These are phyloP conservation scores for Tilletia walkeri DNA, from an alignment of 1,284 basidiomycete genomes.

Conservation along the genomic window DNA sequence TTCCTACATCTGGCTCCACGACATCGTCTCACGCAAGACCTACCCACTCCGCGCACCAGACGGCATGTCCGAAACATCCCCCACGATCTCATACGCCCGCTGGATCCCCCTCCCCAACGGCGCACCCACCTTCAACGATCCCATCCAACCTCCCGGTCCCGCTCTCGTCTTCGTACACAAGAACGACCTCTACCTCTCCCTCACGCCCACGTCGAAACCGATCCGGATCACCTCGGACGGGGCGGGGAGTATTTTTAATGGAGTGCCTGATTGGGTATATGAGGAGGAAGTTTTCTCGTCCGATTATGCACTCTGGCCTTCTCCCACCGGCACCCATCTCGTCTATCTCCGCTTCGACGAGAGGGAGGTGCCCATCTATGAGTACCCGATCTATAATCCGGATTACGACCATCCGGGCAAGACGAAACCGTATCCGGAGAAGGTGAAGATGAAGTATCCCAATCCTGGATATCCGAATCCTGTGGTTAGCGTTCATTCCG, in stretches of 20 bases:
- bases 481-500: slow-evolving; percentile 73
- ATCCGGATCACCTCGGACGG: slow-evolving; percentile 80
- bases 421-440: slow-evolving; percentile 39
- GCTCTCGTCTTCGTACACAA: slow-evolving; percentile 37
- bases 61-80: slow-evolving; percentile 32
- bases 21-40: slow-evolving; percentile 66
- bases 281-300: slow-evolving; percentile 64
- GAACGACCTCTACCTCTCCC: slow-evolving; percentile 39
- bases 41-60: slow-evolving; percentile 59
- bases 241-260: slow-evolving; percentile 81
- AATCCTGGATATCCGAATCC: slow-evolving; percentile 87
- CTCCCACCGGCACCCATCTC: slow-evolving; percentile 74
- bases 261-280: slow-evolving; percentile 77
- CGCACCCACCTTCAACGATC: slow-evolving; percentile 8
- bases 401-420: slow-evolving; percentile 29
- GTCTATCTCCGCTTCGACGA: slow-evolving; percentile 87
- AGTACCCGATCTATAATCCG: slow-evolving; percentile 81
- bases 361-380: slow-evolving; percentile 77
- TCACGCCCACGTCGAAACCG: slow-evolving; percentile 54
- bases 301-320: slow-evolving; percentile 85
- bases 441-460: slow-evolving; percentile 56
- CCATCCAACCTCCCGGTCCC: slow-evolving; percentile 9
- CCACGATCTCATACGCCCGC: slow-evolving; percentile 21
- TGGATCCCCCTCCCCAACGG: slow-evolving; percentile 15
- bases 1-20: slow-evolving; percentile 83